Percentiles rank a stretch among this genome's conserved stretches.
Conservation (phyloP, 495 filamentous ascomycete species). For the Endocarpon pusillum region DNA sequence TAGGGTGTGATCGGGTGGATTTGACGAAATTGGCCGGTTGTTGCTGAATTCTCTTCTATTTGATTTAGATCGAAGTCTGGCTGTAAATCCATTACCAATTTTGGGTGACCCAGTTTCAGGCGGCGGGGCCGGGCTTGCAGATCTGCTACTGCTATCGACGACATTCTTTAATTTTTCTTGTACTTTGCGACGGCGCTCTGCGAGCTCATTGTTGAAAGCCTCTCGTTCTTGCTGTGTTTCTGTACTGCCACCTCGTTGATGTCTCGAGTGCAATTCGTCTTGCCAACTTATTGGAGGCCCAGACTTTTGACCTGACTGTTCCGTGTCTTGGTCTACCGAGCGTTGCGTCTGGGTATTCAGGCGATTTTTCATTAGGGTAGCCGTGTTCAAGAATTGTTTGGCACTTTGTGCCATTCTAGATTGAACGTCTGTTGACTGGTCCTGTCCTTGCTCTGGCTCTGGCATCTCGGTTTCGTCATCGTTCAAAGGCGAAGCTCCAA, state of each 20-base stretch:
- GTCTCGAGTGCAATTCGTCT: conserved; percentile 15
- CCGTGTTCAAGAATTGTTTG: conserved; percentile 17
- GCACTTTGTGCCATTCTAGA: conserved; percentile 12
- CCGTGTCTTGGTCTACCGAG: neutral
- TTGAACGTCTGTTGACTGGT: too few relatives aligned
- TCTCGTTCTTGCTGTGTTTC: conserved; percentile 51
- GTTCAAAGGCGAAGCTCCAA: too few relatives aligned
- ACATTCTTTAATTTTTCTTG: conserved; percentile 66
- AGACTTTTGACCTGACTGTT: neutral
- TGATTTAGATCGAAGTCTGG: conserved; percentile 51
- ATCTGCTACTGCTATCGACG: conserved; percentile 45
- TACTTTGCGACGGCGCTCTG: conserved; percentile 55
- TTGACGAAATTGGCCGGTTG: conserved; percentile 31
- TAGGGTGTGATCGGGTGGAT: conserved; percentile 24
- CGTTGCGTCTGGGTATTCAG: conserved; percentile 5
- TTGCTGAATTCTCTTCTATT: too few relatives aligned
- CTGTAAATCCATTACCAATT: conserved; percentile 42
- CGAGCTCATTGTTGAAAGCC: conserved; percentile 67
- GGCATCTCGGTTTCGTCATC: too few relatives aligned
- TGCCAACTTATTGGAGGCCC: conserved; percentile 9
- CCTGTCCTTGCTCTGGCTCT: too few relatives aligned
- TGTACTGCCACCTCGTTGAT: conserved; percentile 36
- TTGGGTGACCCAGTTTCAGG: conserved; percentile 22
- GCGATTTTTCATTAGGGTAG: conserved; percentile 13
- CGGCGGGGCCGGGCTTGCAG: conserved; percentile 33